Conservation (phyloP, 2,329 filamentous ascomycete species). For the Aspergillus floridensis region DNA sequence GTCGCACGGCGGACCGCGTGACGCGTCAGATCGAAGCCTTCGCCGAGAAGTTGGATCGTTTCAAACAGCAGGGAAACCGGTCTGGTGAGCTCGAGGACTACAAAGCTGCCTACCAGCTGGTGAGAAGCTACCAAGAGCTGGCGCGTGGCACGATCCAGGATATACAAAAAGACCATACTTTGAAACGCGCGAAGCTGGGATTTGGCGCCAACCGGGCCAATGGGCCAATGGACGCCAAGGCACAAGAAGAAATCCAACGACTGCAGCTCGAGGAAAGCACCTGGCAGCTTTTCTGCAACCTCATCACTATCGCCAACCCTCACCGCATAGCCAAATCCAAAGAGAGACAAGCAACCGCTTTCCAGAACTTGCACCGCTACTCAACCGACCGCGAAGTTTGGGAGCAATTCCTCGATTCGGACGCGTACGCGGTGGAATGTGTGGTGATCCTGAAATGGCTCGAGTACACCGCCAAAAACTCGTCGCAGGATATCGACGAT, state of each 20-base stretch:
- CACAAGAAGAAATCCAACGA: slow-evolving; percentile 46
- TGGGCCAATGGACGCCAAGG: slow-evolving; percentile 23
- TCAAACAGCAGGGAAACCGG: slow-evolving; percentile 55
- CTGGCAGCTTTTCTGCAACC: slow-evolving; percentile 78
- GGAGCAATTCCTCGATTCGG: slow-evolving; percentile 70
- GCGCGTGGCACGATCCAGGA: slow-evolving; percentile 52
- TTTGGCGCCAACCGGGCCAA: slow-evolving; percentile 26
- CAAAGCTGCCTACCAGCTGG: slow-evolving; percentile 65
- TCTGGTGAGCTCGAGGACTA: slow-evolving; percentile 54
- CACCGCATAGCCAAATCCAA: slow-evolving; percentile 40
- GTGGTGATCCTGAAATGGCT: slow-evolving; percentile 82
- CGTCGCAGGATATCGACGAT: slow-evolving; percentile 69
- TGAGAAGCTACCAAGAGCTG: slow-evolving; percentile 61
- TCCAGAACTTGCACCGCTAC: slow-evolving; percentile 52
- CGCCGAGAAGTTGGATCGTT: slow-evolving; percentile 76
- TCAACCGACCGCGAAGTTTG: slow-evolving; percentile 63
- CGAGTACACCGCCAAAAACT: slow-evolving; percentile 68
- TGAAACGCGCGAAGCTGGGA: slow-evolving; percentile 38
- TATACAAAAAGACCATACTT: slow-evolving; percentile 39
- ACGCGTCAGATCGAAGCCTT: slow-evolving; percentile 84
- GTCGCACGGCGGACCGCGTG: slow-evolving; percentile 64
- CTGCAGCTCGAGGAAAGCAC: slow-evolving; percentile 84
- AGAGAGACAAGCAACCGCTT: slow-evolving; percentile 40
- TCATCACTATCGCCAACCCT: slow-evolving; percentile 69
- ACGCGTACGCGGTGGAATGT: slow-evolving; percentile 73